phyloP scores from a whole-genome alignment of 208 protist genomes.

The Leptomonas pyrrhocoris region DNA sequence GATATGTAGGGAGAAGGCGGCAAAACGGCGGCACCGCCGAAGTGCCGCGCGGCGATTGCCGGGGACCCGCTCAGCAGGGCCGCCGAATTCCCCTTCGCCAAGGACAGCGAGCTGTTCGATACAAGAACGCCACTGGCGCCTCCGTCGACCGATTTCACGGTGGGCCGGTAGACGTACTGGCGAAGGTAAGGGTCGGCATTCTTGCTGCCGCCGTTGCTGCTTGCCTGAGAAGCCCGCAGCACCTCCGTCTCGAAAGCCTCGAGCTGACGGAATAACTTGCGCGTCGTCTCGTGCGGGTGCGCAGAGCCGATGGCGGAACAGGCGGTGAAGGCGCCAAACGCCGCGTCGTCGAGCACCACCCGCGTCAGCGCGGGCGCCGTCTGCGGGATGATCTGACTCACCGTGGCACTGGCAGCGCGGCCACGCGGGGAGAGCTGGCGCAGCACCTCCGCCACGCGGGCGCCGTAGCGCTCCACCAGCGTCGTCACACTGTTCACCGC shows the following conservation, averaged over 20 bases:
- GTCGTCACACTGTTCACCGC: constrained; percentile 7
- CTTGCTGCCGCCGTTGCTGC: not conserved
- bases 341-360: constrained; percentile 14
- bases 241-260: constrained; percentile 29
- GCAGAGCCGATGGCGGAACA: not conserved
- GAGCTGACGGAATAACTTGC: constrained; percentile 30
- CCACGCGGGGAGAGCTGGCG: constrained; percentile 31
- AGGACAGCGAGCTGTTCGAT: constrained; percentile 20
- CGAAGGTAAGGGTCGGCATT: constrained; percentile 4
- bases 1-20: not conserved
- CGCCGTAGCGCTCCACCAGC: constrained; percentile 21
- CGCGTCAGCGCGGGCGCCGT: constrained; percentile 23
- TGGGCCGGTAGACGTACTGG: constrained; percentile 28
- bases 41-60: not conserved
- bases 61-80: not conserved
- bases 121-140: not conserved
- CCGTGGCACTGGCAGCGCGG: constrained; percentile 23
- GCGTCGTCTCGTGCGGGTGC: constrained; percentile 8
- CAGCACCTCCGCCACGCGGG: constrained; percentile 26
- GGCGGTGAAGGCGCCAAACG: not conserved
- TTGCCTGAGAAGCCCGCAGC: constrained; percentile 6
- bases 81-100: not conserved
- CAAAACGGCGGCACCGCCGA: too few species aligned
- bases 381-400: constrained; percentile 19
- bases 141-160: constrained; percentile 23